phyloP scores from a whole-genome alignment of 345 rosid species.

The Moricandia arvensis region DNA sequence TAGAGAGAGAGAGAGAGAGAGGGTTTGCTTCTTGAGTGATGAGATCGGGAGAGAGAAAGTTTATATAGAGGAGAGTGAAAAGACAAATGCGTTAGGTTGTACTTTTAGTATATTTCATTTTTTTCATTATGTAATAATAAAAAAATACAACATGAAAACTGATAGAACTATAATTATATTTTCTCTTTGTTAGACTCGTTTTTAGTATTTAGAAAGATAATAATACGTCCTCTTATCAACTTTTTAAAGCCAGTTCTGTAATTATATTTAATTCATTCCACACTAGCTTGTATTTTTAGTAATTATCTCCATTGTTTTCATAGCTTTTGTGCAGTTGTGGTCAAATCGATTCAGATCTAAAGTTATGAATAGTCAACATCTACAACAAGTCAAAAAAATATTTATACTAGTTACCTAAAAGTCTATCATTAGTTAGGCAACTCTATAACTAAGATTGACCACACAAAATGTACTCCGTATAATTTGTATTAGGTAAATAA shows the following conservation, averaged over 20 bases:
- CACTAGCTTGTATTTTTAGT: neutral
- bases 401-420: neutral
- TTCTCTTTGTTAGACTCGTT: neutral
- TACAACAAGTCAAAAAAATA: neutral
- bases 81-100: constrained; percentile 20
- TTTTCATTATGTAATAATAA: neutral
- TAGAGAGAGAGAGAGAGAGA: neutral
- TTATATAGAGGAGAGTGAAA: constrained; percentile 35
- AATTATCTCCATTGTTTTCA: neutral
- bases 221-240: neutral
- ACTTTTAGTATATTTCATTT: neutral
- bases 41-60: constrained; percentile 15
- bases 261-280: neutral
- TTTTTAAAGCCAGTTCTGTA: neutral
- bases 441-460: constrained; percentile 7
- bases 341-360: neutral
- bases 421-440: constrained; percentile 1
- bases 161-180: neutral
- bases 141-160: neutral
- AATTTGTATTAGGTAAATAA: neutral
- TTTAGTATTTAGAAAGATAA: neutral
- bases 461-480: neutral
- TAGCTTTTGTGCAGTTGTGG: neutral
- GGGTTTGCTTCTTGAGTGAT: constrained; percentile 11
- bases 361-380: neutral